These are phyloP conservation scores for Chlorella sorokiniana DNA, from an alignment of 139 green algal genomes.

Conservation along the genomic window DNA sequence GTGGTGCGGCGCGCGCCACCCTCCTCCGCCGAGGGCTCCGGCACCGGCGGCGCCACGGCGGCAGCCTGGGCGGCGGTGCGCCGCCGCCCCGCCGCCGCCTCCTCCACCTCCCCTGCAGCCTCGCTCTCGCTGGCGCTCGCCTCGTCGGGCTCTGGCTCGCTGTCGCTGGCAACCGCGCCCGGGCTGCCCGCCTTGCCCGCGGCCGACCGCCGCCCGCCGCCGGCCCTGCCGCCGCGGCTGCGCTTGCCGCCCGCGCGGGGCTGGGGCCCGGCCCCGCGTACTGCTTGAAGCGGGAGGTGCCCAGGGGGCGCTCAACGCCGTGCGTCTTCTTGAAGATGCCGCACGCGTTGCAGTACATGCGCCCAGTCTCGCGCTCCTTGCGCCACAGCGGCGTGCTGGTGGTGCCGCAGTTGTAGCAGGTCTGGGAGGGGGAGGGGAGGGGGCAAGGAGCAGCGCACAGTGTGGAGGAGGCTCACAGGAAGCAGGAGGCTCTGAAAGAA, in stretches of 20 bases:
- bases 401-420: conserved; percentile 76
- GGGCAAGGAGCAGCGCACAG: background rate
- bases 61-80: background rate
- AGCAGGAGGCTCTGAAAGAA: no score
- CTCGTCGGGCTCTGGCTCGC: background rate
- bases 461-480: background rate
- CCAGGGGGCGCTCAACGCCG: conserved; percentile 50
- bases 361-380: conserved; percentile 57
- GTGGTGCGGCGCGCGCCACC: background rate
- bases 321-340: conserved; percentile 82
- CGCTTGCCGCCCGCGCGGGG: background rate
- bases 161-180: background rate
- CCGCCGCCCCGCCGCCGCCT: background rate
- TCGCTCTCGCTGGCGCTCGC: conserved; percentile 19
- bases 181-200: conserved; percentile 14
- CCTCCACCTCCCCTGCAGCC: background rate
- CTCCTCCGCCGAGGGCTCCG: background rate
- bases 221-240: background rate
- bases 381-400: conserved; percentile 74
- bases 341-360: conserved; percentile 79
- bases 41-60: background rate
- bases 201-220: background rate
- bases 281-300: conserved; percentile 39
- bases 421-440: conserved; percentile 6
- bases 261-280: background rate